Conservation (phyloP, 805 yeast species). For the Yamadazyma kitorensis region DNA sequence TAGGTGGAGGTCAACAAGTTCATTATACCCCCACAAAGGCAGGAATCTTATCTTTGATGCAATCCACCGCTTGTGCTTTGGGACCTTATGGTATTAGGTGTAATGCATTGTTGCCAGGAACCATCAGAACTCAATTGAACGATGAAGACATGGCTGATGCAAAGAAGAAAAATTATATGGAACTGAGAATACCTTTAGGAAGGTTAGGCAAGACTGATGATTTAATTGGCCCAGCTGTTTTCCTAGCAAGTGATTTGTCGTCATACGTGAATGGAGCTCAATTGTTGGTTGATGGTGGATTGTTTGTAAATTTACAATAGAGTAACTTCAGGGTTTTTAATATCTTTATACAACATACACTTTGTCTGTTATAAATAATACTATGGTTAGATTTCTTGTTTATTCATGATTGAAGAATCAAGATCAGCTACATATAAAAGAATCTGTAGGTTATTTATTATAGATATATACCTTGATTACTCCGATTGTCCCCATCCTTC, state of each 20-base stretch:
- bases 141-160: conserved; percentile 40
- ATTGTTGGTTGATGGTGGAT: conserved; percentile 44
- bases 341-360: too few species aligned
- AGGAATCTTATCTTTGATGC: conserved; percentile 44
- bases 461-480: too few species aligned
- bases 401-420: too few species aligned
- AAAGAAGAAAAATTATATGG: conserved; percentile 35
- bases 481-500: too few species aligned
- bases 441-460: too few species aligned
- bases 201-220: conserved; percentile 37
- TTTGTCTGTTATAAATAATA: too few species aligned
- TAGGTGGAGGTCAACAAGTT: conserved; percentile 45
- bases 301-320: conserved; percentile 41
- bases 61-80: conserved; percentile 42
- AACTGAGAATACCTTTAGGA: conserved; percentile 37
- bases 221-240: conserved; percentile 42
- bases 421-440: too few species aligned
- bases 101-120: conserved; percentile 46
- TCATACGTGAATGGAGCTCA: conserved; percentile 41
- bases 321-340: too few species aligned
- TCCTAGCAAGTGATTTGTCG: conserved; percentile 37
- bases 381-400: too few species aligned
- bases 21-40: conserved; percentile 50
- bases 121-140: conserved; percentile 41
- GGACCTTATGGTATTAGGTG: conserved; percentile 44